A percentile compares a stretch with the other conserved stretches of the same genome.
These are phyloP conservation scores for Ophiostoma pallidulum DNA, from an alignment of 2,329 filamentous ascomycete genomes.

Conservation along the genomic window DNA sequence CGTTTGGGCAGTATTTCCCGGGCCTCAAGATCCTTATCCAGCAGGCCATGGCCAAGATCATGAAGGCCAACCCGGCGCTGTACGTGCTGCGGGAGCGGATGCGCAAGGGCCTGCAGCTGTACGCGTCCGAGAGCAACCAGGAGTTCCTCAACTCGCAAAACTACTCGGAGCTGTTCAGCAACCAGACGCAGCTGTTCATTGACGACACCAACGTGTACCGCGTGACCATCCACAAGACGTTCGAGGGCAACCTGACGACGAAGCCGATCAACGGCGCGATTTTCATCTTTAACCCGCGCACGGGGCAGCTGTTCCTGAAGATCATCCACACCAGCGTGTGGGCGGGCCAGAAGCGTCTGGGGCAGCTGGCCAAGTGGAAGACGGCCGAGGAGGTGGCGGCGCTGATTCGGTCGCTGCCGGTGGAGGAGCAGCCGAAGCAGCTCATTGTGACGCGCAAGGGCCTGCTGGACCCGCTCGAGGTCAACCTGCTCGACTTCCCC, in stretches of 20 bases:
- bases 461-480: conserved; percentile 90
- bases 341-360: conserved; percentile 98
- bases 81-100: conserved; percentile 98
- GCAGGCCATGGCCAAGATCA: conserved; percentile 98
- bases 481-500: conserved; percentile 94
- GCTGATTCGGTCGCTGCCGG: conserved; percentile 85
- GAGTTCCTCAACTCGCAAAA: conserved; percentile 99
- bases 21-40: conserved; percentile 91
- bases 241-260: conserved; percentile 96
- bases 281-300: conserved; percentile 99
- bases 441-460: conserved; percentile 97
- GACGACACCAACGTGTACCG: conserved; percentile 99
- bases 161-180: conserved; percentile 98
- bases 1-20: conserved; percentile 97
- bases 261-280: conserved; percentile 99
- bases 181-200: conserved; percentile 97
- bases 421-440: conserved; percentile 98
- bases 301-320: conserved; percentile 94
- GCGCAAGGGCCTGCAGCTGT: conserved; percentile 92
- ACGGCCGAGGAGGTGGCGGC: conserved; percentile 99
- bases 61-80: conserved; percentile 96
- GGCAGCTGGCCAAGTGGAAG: conserved; percentile 98
- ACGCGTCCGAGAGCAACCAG: conserved; percentile 97
- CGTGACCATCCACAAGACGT: conserved; percentile 99
- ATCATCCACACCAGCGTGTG: conserved; percentile 99